Evolutionary conservation across 2,329 filamentous ascomycete genomes (phyloP), one percentile per base, ranked within the genome.

Genomic region (Aureobasidium uvarum): DNA sequence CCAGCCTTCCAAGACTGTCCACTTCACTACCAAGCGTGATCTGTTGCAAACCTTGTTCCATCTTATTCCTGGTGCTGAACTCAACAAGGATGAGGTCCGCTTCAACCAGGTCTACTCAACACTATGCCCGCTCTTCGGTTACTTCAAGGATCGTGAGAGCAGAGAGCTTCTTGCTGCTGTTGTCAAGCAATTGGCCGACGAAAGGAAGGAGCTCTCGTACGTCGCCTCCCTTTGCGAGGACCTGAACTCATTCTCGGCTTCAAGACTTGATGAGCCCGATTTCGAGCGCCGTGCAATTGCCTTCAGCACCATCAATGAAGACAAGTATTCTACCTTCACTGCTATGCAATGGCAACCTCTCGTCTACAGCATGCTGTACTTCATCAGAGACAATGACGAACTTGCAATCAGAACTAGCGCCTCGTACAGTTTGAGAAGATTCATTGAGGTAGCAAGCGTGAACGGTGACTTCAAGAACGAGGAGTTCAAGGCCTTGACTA

Each of bases 341-440:
- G 78, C 87, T 1, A 84, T 84, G 66, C 90, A 96, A 76, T 99
- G 95, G 94, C 84, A 88, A 62, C 93, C 95, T 6, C 77, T 99
- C 23, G 79, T 98, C 13, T 90, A 93, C 78, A 99, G 98, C 73
- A 85, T 96, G 80, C 82, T 96, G 1, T 98, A 89, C 77, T 95
- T 89, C 73, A 88, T 97, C 69, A 88, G 87, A 69, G 86, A 94
- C 69, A 89, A 92, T 64, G 92, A 96, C 68, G 95, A 99, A 74
- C 88, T 96, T 69, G 90, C 91, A 52, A 90, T 97, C 56, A 80
- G 96, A 66, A 82, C 85, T 2, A 97, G 94, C 74, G 91, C 95
- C 7, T 90, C 92, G 0, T 89, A 93, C 72, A 86, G 86, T 6
- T 79, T 99, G 45, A 90, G 89, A 71, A 85, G 88, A 60, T 95